Percentiles rank a stretch among this genome's conserved stretches.
These are phyloP conservation scores for Thelephora terrestris DNA, from an alignment of 1,284 basidiomycete species.

Conservation along the genomic window DNA sequence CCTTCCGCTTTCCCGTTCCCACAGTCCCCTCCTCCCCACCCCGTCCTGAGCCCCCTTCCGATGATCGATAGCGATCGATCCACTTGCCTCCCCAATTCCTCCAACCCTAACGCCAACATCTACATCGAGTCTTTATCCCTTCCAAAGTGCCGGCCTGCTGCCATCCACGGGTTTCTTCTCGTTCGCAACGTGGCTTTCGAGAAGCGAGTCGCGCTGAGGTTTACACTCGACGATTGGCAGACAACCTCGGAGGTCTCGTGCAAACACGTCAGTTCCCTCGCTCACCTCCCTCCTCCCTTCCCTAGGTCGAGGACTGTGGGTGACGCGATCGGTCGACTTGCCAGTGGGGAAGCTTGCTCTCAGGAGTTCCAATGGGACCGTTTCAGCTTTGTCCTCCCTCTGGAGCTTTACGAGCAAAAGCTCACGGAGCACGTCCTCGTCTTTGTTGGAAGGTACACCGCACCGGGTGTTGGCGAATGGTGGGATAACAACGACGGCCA, in stretches of 20 bases:
- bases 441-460: conserved; percentile 53
- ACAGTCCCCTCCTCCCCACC: conserved; percentile 11
- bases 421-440: conserved; percentile 58
- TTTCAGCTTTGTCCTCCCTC: conserved; percentile 49
- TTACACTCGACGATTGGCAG: conserved; percentile 91
- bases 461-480: conserved; percentile 43
- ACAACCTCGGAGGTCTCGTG: conserved; percentile 84
- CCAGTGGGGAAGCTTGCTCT: conserved; percentile 13
- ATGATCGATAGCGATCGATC: conserved; percentile 18
- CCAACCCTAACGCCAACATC: conserved; percentile 29
- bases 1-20: conserved; percentile 18
- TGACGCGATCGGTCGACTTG: conserved; percentile 18
- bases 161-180: conserved; percentile 39
- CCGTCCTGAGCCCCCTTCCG: conserved; percentile 4
- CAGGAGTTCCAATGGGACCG: conserved; percentile 22
- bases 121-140: conserved; percentile 42
- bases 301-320: conserved; percentile 22
- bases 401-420: conserved; percentile 65
- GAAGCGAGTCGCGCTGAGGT: conserved; percentile 81
- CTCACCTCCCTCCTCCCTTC: conserved; percentile 32
- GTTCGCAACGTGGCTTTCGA: conserved; percentile 83
- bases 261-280: conserved; percentile 47
- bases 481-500: conserved; percentile 86
- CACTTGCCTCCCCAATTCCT: conserved; percentile 31
- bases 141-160: conserved; percentile 31